Evolutionary conservation across 1,284 basidiomycete genomes (phyloP).

Genomic region (Apiotrichum mycotoxinovorans): DNA sequence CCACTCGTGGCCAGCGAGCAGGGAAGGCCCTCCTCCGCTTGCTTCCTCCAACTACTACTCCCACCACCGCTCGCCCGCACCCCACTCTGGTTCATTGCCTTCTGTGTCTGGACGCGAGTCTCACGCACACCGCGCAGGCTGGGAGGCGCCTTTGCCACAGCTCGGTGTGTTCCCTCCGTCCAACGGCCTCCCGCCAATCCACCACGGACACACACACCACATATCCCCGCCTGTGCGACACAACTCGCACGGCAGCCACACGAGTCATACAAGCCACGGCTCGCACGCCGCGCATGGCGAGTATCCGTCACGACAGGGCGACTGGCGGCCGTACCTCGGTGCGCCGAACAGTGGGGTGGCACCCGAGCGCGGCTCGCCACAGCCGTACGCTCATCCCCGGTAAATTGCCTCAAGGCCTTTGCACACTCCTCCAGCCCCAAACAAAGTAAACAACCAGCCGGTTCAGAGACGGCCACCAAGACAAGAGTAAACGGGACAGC

Average conservation of each 20-base stretch:
- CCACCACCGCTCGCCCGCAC: not conserved
- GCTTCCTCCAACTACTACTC: conserved; percentile 1
- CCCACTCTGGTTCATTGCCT: not conserved
- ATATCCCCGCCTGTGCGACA: not conserved
- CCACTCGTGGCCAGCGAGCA: not conserved
- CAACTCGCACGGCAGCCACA: conserved; percentile 2
- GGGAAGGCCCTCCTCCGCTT: not conserved
- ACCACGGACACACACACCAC: conserved; percentile 2
- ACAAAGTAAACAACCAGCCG: too few relatives aligned
- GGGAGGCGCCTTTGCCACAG: conserved; percentile 9
- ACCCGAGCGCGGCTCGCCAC: conserved; percentile 6
- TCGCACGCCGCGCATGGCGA: conserved; percentile 4
- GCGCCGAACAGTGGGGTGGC: conserved; percentile 5
- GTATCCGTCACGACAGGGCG: conserved; percentile 9
- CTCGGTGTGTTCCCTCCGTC: conserved; percentile 16
- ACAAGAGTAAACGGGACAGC: too few relatives aligned
- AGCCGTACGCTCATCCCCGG: conserved; percentile 7
- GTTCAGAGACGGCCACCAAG: too few relatives aligned
- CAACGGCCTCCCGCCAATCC: conserved; percentile 1
- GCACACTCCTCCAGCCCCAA: too few relatives aligned
- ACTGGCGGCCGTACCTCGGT: conserved; percentile 18
- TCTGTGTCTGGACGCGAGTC: not conserved
- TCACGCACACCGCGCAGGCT: not conserved
- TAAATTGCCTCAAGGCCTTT: too few relatives aligned
- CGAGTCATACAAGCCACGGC: not conserved